Percentiles rank a stretch among this genome's conserved stretches.
phyloP scores from a whole-genome alignment of 2,329 filamentous ascomycete genomes.

The Drechslerella dactyloides region DNA sequence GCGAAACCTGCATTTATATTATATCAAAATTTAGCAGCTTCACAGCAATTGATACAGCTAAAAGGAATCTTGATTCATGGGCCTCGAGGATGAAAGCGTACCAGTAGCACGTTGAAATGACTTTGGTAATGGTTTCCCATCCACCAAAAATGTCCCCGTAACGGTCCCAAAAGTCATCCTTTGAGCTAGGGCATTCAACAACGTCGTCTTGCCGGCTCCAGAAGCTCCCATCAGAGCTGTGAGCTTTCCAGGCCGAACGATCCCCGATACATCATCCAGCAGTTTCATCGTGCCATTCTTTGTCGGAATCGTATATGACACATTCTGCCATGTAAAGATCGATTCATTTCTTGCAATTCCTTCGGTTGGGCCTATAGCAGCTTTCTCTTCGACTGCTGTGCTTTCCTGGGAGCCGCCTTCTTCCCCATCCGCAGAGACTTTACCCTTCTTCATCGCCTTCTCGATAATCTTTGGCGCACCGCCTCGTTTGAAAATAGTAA shows the following conservation, averaged over 20 bases:
- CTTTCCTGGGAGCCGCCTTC: slow-evolving; percentile 60
- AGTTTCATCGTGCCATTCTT: slow-evolving; percentile 72
- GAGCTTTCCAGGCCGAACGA: slow-evolving; percentile 89
- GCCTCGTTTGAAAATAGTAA: slow-evolving; percentile 69
- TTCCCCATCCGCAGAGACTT: slow-evolving; percentile 61
- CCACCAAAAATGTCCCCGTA: slow-evolving; percentile 83
- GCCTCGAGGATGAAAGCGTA: slow-evolving; percentile 85
- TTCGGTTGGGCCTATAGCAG: slow-evolving; percentile 5
- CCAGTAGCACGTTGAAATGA: slow-evolving; percentile 92
- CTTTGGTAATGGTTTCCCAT: slow-evolving; percentile 73
- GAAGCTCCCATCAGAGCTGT: slow-evolving; percentile 91
- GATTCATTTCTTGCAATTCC: slow-evolving; percentile 35
- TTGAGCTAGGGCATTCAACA: slow-evolving; percentile 83
- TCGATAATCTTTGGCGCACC: slow-evolving; percentile 68
- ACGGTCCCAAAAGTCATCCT: slow-evolving; percentile 89
- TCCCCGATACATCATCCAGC: slow-evolving; percentile 84
- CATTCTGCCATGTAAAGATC: slow-evolving; percentile 73
- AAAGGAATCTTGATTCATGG: too few relatives aligned
- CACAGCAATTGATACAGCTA: too few relatives aligned
- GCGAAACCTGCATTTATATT: slow-evolving; percentile 61
- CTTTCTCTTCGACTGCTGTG: background rate
- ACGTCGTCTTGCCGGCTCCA: slow-evolving; percentile 91
- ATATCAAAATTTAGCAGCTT: slow-evolving; percentile 49
- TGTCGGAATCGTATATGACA: slow-evolving; percentile 77
- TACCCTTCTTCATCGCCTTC: slow-evolving; percentile 65